phyloP scores from a whole-genome alignment of 345 rosid species.

The Eutrema heterophyllum region DNA sequence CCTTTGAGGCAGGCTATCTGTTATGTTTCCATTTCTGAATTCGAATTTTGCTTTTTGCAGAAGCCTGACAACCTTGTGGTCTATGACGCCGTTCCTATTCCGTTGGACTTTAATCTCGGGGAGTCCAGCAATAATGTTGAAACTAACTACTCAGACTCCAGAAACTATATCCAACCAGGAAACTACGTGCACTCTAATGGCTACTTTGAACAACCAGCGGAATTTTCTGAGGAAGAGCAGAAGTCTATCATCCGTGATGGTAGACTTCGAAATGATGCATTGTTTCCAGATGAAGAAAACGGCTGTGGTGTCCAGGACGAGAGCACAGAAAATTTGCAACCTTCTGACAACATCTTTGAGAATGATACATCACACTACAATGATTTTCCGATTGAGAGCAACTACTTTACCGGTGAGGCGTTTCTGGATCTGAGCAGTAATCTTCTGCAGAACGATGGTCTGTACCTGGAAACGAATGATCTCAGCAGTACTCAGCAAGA shows the following conservation, averaged over 20 bases:
- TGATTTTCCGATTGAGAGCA: conserved; percentile 27
- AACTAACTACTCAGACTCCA: conserved; percentile 21
- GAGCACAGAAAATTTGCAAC: conserved; percentile 30
- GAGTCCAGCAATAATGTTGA: conserved; percentile 49
- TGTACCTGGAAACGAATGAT: conserved; percentile 66
- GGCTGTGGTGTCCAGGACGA: conserved; percentile 36
- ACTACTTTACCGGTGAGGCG: conserved; percentile 40
- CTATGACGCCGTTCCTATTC: conserved; percentile 40
- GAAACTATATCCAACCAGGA: conserved; percentile 6
- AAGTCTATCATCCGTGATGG: conserved; percentile 36
- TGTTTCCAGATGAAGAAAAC: conserved; percentile 33
- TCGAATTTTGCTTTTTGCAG: conserved; percentile 29
- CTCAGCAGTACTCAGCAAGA: conserved; percentile 48
- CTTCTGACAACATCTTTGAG: conserved; percentile 41
- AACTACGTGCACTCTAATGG: conserved; percentile 21
- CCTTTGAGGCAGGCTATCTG: too few species aligned
- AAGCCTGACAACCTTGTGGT: conserved; percentile 28
- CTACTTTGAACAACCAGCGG: conserved; percentile 27
- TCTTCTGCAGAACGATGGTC: conserved; percentile 42
- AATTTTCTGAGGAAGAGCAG: conserved; percentile 41
- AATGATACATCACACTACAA: conserved; percentile 37
- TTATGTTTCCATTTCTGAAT: neutral
- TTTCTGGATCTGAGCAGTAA: conserved; percentile 42
- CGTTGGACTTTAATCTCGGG: conserved; percentile 46
- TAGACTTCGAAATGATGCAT: conserved; percentile 17